Conservation (phyloP, 352 stramenopile genomes). For the Globisporangium camurandrum region DNA sequence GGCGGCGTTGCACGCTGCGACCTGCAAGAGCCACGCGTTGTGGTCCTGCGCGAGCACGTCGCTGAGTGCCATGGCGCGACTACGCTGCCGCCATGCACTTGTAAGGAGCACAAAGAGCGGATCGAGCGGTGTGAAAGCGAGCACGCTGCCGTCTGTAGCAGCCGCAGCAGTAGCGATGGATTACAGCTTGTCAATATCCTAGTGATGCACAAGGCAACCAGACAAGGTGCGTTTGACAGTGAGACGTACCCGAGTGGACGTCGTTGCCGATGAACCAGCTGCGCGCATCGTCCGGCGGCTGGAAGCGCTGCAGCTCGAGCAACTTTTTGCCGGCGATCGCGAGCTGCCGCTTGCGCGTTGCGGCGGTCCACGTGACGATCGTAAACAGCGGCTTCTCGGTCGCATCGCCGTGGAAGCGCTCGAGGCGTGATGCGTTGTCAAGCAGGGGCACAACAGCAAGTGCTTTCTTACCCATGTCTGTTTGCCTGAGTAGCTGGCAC, state of each 20-base stretch:
- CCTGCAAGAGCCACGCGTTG: constrained; percentile 55
- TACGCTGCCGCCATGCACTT: constrained; percentile 35
- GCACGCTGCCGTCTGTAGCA: constrained; percentile 39
- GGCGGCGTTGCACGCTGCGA: constrained; percentile 19
- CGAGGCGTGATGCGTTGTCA: constrained; percentile 26
- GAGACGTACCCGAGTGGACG: constrained; percentile 40
- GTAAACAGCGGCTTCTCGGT: constrained; percentile 37
- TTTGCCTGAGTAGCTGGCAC: not conserved
- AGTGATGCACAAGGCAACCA: too few species aligned
- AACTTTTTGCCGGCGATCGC: constrained; percentile 31
- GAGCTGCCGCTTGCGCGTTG: constrained; percentile 41
- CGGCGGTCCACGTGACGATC: constrained; percentile 36
- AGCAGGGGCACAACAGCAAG: constrained; percentile 44
- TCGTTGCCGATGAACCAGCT: constrained; percentile 77
- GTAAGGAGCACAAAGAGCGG: constrained; percentile 66
- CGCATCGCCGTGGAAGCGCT: constrained; percentile 64
- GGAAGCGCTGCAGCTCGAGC: constrained; percentile 59
- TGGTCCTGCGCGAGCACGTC: constrained; percentile 36
- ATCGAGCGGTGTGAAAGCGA: constrained; percentile 61
- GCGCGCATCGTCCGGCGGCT: constrained; percentile 29
- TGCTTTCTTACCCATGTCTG: constrained; percentile 34
- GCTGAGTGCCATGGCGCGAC: constrained; percentile 44
- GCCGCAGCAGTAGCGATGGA: not conserved
- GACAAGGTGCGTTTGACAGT: too few species aligned
- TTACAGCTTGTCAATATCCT: too few species aligned